Evolutionary conservation across 768 basidiomycete species (phyloP).

Genomic region (Nidula microcarpa): DNA sequence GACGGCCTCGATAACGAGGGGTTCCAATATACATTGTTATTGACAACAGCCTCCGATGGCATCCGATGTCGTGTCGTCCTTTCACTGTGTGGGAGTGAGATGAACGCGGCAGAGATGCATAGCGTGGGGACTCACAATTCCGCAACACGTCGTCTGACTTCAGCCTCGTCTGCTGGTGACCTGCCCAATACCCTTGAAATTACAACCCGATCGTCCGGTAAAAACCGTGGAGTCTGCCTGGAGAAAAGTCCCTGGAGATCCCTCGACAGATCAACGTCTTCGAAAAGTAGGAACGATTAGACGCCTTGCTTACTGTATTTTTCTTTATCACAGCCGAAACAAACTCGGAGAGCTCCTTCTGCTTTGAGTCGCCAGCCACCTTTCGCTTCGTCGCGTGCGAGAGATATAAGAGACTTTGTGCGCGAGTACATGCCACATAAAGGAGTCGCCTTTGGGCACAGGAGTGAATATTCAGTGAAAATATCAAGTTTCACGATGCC

Average conservation of each 20-base stretch:
- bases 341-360: conserved; percentile 56
- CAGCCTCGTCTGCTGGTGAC: conserved; percentile 35
- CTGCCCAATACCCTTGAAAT: conserved; percentile 55
- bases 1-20: background rate
- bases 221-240: conserved; percentile 37
- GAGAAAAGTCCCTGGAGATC: conserved; percentile 34
- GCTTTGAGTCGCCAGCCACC: conserved; percentile 50
- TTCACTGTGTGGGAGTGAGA: background rate
- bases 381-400: conserved; percentile 45
- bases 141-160: conserved; percentile 34
- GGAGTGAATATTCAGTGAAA: background rate
- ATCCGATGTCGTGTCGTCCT: background rate
- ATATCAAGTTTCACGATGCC: conserved; percentile 8
- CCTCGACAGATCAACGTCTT: conserved; percentile 10
- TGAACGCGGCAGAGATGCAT: background rate
- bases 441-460: conserved; percentile 58
- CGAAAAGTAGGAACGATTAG: background rate
- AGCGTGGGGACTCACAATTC: conserved; percentile 42
- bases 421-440: conserved; percentile 88
- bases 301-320: conserved; percentile 30
- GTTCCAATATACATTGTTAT: background rate
- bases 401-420: conserved; percentile 67
- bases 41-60: background rate
- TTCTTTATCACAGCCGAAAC: conserved; percentile 39
- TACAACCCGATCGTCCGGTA: conserved; percentile 36